These are phyloP conservation scores for Rugonectria rugulosa DNA, from an alignment of 2,329 filamentous ascomycete genomes.

Conservation along the genomic window DNA sequence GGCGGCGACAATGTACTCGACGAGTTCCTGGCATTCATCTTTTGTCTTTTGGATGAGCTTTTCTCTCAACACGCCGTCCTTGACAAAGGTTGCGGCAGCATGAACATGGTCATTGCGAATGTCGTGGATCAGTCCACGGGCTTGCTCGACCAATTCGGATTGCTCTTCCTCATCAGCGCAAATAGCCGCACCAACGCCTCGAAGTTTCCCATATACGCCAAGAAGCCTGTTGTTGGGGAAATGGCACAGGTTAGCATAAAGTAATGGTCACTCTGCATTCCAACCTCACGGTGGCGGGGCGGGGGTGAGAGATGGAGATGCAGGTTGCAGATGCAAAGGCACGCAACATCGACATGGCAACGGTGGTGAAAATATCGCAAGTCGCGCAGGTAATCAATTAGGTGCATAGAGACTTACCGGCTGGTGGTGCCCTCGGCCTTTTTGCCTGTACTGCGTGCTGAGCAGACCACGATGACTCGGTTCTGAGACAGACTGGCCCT, in stretches of 20 bases:
- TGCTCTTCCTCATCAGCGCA: slow-evolving; percentile 61
- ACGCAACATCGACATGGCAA: too few species aligned
- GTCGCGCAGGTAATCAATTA: neutral
- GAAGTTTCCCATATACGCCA: slow-evolving; percentile 66
- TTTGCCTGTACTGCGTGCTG: slow-evolving; percentile 90
- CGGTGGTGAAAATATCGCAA: slow-evolving; percentile 19
- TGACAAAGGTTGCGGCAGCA: slow-evolving; percentile 71
- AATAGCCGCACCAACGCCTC: slow-evolving; percentile 59
- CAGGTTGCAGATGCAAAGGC: neutral
- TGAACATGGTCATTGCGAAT: slow-evolving; percentile 84
- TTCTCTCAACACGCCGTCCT: slow-evolving; percentile 62
- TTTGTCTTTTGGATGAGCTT: slow-evolving; percentile 72
- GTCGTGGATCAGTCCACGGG: slow-evolving; percentile 77
- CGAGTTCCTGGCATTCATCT: slow-evolving; percentile 80
- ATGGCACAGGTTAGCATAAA: slow-evolving; percentile 6
- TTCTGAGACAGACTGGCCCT: slow-evolving; percentile 66
- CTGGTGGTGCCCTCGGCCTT: slow-evolving; percentile 97
- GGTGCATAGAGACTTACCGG: slow-evolving; percentile 64
- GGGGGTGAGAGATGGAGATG: neutral
- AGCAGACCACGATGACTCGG: slow-evolving; percentile 92
- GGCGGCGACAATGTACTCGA: slow-evolving; percentile 73
- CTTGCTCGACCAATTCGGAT: slow-evolving; percentile 64
- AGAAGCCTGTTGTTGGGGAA: slow-evolving; percentile 54
- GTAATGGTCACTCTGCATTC: slow-evolving; percentile 3
- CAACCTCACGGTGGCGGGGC: neutral